Evolutionary conservation across 257 asterid species (phyloP), one percentile per base, ranked within the genome.

Genomic region (Anisodus acutangulus): DNA sequence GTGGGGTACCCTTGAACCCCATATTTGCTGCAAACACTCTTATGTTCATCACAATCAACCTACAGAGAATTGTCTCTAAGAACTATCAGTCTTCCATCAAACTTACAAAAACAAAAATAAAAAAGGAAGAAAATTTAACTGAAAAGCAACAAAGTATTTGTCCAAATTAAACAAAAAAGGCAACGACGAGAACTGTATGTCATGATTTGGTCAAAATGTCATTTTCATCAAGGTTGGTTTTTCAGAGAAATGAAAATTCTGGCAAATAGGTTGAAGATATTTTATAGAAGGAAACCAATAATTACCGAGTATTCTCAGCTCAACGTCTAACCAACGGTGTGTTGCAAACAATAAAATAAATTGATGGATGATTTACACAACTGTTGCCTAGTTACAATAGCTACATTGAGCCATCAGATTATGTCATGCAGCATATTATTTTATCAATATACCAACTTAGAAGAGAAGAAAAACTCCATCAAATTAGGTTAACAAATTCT

Each of bases 41-140:
- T 95, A 51, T 94, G 99, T 85, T 93, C 98, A 82, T 95, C 99
- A 81, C 99, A 95, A 71, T 95, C 98, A 86, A 94, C 94, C 99
- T 94, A 90, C 85, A 90, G 78, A 13, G 86, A 51, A 83, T 83
- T 62, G 6, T 81, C 54, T 39, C 6, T 60, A 53, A 3, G 17
- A 64, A 55, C 57, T 16, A 53, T 78, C 47, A 78, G 31, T 59
- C 17, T n/a, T 59, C 19, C 26, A 2, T 19, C 83, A 47, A 79
- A 35, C 54, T 57, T 12, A 51, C 59, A 16, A 19, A 5, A 51
- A 69, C 6, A 26, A 12, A 51, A 64, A 9, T 53, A 4, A 26
- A 13, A 26, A 76, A 51, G 3, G 57, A 13, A 0, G 0, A 71
- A 45, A 71, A 51, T 10, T 10, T 19, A 74, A 11, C 80, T 49